These are phyloP conservation scores for Russula sp. DNA, from an alignment of 768 basidiomycete species.

Conservation along the genomic window DNA sequence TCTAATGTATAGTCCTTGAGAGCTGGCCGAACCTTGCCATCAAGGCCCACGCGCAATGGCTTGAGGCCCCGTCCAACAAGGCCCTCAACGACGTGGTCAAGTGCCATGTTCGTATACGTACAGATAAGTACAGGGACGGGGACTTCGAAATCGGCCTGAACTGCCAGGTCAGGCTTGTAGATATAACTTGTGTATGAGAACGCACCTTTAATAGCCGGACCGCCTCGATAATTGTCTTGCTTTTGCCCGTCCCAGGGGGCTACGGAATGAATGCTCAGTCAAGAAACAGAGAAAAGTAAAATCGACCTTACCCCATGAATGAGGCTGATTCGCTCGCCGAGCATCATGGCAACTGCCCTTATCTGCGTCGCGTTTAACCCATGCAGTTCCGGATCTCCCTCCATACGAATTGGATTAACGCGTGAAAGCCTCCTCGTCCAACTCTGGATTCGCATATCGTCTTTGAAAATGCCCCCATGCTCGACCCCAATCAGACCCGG, in stretches of 20 bases:
- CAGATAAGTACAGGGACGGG: slow-evolving; percentile 84
- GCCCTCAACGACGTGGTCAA: slow-evolving; percentile 84
- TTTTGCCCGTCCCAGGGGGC: slow-evolving; percentile 94
- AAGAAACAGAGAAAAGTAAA: slow-evolving; percentile 1
- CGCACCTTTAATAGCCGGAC: slow-evolving; percentile 70
- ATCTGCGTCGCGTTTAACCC: slow-evolving; percentile 72
- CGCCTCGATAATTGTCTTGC: slow-evolving; percentile 84
- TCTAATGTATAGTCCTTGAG: slow-evolving; percentile 58
- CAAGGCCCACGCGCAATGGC: slow-evolving; percentile 71
- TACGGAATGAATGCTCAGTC: slow-evolving; percentile 29
- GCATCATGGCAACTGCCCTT: slow-evolving; percentile 80
- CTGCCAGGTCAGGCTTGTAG: slow-evolving; percentile 4
- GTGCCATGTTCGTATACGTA: slow-evolving; percentile 90
- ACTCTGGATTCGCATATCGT: slow-evolving; percentile 71
- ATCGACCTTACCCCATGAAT: slow-evolving; percentile 72
- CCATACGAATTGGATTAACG: slow-evolving; percentile 53
- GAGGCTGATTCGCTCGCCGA: slow-evolving; percentile 69
- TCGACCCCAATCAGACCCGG: slow-evolving; percentile 27
- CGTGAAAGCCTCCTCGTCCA: slow-evolving; percentile 71
- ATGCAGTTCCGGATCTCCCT: slow-evolving; percentile 68
- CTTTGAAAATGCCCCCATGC: slow-evolving; percentile 49
- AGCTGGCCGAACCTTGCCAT: slow-evolving; percentile 51
- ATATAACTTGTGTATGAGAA: neutral
- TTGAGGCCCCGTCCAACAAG: slow-evolving; percentile 55
- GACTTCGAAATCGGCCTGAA: slow-evolving; percentile 69